A percentile compares a stretch with the other conserved stretches of the same genome.
Evolutionary conservation across 768 basidiomycete genomes (phyloP).

Genomic region (Dioszegia aurantiaca): DNA sequence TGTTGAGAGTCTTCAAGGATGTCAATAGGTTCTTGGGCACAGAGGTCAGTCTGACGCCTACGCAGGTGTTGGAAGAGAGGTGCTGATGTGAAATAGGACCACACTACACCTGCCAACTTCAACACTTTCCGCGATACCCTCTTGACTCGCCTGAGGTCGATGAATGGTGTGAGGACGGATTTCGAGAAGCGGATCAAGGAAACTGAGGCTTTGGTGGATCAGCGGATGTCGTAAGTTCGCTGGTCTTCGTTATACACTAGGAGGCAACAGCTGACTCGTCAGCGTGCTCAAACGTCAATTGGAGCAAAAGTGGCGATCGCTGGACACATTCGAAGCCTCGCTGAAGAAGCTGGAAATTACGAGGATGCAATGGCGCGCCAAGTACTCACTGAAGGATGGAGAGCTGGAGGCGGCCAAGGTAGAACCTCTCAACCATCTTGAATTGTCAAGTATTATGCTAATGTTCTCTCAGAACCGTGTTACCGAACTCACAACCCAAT

Average conservation of each 20-base stretch:
- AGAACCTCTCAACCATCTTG: constrained; percentile 8
- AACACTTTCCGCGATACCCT: constrained; percentile 91
- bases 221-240: constrained; percentile 60
- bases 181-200: constrained; percentile 85
- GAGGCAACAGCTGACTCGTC: constrained; percentile 5
- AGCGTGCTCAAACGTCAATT: constrained; percentile 74
- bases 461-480: constrained; percentile 61
- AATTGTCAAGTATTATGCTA: not conserved
- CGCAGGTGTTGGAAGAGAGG: not conserved
- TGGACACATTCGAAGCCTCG: constrained; percentile 86
- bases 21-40: constrained; percentile 84
- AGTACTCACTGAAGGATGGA: constrained; percentile 77
- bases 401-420: constrained; percentile 86
- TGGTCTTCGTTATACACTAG: not conserved
- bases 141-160: constrained; percentile 75
- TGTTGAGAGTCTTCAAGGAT: constrained; percentile 90
- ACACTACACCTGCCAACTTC: constrained; percentile 67
- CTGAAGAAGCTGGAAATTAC: constrained; percentile 76
- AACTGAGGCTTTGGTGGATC: constrained; percentile 67
- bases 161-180: constrained; percentile 77
- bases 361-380: constrained; percentile 79
- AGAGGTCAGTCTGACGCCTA: constrained; percentile 31
- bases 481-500: constrained; percentile 68
- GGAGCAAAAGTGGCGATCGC: constrained; percentile 81
- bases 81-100: constrained; percentile 36